Evolutionary conservation across 225 moss, liverwort and hornwort genomes (phyloP).

Genomic region (Asterella californica): DNA sequence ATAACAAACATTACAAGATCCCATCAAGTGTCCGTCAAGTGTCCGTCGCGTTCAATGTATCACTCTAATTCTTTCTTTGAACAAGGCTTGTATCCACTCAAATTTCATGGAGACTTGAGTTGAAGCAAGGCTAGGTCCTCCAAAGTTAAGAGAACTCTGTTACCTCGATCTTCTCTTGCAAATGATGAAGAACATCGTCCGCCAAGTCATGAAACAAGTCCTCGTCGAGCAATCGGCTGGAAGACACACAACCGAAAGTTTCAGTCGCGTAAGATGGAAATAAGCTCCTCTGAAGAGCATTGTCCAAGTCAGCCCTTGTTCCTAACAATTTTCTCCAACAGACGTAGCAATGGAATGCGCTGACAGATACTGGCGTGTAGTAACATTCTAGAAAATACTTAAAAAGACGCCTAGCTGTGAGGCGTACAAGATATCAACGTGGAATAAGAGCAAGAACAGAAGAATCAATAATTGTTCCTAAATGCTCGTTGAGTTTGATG

Average conservation of each 20-base stretch:
- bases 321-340: background rate
- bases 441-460: too few species aligned
- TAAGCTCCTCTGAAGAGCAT: background rate
- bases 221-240: slow-evolving; percentile 58
- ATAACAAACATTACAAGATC: background rate
- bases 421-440: too few species aligned
- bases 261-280: background rate
- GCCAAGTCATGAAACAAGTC: slow-evolving; percentile 70
- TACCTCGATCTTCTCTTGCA: slow-evolving; percentile 93
- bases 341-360: background rate
- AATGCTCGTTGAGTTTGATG: background rate
- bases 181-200: slow-evolving; percentile 58
- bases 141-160: background rate
- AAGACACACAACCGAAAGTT: background rate
- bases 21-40: background rate
- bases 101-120: background rate
- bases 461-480: too few species aligned
- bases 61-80: background rate
- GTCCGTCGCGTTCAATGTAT: too few species aligned
- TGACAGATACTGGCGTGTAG: too few species aligned
- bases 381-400: too few species aligned
- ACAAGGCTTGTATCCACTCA: background rate
- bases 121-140: background rate
- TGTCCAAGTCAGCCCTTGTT: background rate
- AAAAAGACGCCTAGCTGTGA: too few species aligned